Evolutionary conservation across 106 monocot species (phyloP).

Genomic region (Dactylorhiza incarnata): DNA sequence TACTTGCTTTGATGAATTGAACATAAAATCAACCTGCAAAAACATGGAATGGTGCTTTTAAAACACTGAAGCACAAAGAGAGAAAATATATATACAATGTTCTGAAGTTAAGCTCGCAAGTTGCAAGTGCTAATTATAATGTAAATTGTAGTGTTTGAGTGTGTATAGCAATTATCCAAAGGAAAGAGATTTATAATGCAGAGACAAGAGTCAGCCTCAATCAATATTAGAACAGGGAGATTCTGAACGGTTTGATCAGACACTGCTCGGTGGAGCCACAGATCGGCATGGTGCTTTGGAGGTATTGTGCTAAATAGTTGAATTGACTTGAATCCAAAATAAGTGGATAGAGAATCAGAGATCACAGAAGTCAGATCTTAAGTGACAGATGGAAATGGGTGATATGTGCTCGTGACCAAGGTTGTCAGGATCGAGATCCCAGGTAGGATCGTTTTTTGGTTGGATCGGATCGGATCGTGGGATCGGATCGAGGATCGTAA

Average conservation of each 20-base stretch:
- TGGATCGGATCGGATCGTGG: no score
- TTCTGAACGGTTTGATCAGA: background rate
- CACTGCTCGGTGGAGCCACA: no score
- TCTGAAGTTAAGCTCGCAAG: background rate
- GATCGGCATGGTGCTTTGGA: no score
- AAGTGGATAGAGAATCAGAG: no score
- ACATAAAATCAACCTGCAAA: conserved; percentile 82
- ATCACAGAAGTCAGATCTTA: no score
- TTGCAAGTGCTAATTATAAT: background rate
- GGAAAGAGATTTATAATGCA: background rate
- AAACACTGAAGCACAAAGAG: background rate
- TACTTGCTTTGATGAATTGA: conserved; percentile 69
- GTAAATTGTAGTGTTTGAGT: background rate
- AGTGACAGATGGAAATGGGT: no score
- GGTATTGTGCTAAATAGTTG: no score
- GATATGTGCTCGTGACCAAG: no score
- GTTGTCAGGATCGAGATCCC: no score
- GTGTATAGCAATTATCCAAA: background rate
- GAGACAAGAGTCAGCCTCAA: background rate
- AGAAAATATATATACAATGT: background rate
- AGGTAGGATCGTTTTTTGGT: no score
- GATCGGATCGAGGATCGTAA: no score
- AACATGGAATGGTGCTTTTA: background rate
- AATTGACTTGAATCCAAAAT: no score
- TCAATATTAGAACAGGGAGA: background rate